Base-by-base conservation (phyloP, 2,329 filamentous ascomycete species). In the Pseudogymnoascus sp. region DNA sequence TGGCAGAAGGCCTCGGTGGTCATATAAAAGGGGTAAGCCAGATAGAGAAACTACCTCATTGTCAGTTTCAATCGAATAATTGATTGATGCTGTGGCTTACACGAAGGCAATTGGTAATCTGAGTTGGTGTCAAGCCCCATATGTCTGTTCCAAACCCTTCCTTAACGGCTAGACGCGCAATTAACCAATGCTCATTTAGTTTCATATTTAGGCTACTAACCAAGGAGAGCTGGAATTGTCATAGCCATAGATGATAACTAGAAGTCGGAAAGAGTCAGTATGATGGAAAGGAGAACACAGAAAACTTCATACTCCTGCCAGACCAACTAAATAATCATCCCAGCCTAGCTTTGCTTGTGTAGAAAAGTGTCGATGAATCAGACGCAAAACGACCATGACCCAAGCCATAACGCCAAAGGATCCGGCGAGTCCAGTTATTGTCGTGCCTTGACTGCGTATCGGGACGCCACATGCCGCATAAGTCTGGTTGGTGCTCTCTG, bases 1-100 rank as follows among this genome's bases (percentile, higher is more conserved):
- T 74, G 71, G 56, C 69, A 71, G 7, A 73, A 63, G 53, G 64
- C 64, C 62, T 70, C 69, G 31, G 70, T 64, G 28, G 68, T 25
- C 67, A 70, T 68, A 68, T 74, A 74, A 65, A 72, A 67, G 61
- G 70, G 69, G 65, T 74, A 71, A 34, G 71, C 69, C 12, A 72
- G 67, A 34, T 70, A 73, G 3, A 73, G 64, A 67, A 66, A 71
- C 66, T 67, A 18, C 16, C n/a, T 8, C 16, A n/a, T 62, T 62
- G 59, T 64, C 28, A 62, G 38, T 44, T 25, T 16, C 46, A 34
- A 61, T 64, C 21, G 21, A 61, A 44, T 28, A 28, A 42, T 44
- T 21, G 37, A 62, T 64, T 59, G 0, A 61, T 31, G 14, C 59
- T 64, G 14, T 62, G 25, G 23, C 62, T 61, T 68, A 67, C 66